Percentiles rank a stretch among this genome's conserved stretches.
Evolutionary conservation across 2,329 filamentous ascomycete genomes (phyloP).

Genomic region (Exophiala sideris): DNA sequence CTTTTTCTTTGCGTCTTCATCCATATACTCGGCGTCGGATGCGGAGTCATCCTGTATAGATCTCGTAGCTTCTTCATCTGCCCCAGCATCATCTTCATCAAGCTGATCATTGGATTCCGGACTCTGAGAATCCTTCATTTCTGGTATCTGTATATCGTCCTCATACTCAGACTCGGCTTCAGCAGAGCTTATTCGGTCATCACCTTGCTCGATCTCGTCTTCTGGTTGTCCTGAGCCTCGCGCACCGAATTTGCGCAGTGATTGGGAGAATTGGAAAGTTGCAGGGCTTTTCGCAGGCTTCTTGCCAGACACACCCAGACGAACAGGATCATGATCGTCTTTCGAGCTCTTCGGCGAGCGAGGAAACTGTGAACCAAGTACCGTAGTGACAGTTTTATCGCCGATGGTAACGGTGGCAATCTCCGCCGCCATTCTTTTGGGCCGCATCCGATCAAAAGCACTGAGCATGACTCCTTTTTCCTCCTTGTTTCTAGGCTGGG

Average conservation of each 20-base stretch:
- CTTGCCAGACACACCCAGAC: neutral
- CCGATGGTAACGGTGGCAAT: conserved; percentile 74
- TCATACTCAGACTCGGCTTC: conserved; percentile 12
- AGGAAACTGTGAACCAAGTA: conserved; percentile 57
- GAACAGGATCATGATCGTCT: conserved; percentile 1
- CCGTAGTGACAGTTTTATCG: conserved; percentile 62
- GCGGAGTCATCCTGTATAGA: neutral
- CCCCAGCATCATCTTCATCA: conserved; percentile 32
- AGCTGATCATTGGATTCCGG: neutral
- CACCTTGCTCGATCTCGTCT: conserved; percentile 34
- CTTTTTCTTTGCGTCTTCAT: conserved; percentile 56
- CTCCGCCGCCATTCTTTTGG: conserved; percentile 60
- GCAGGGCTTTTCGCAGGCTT: conserved; percentile 1
- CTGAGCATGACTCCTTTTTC: conserved; percentile 50
- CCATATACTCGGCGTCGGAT: conserved; percentile 45
- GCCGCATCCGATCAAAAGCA: conserved; percentile 63
- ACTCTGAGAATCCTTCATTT: neutral
- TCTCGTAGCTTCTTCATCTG: neutral
- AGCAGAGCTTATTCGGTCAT: conserved; percentile 13
- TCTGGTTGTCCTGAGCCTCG: conserved; percentile 25
- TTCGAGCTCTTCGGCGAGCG: conserved; percentile 24
- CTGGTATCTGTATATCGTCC: neutral
- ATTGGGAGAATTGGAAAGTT: conserved; percentile 20
- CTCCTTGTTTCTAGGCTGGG: conserved; percentile 31
- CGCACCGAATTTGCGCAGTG: conserved; percentile 20